Percentiles rank a stretch among this genome's conserved stretches.
phyloP scores from a whole-genome alignment of 441 rosid species.

The Monsonia emarginata region DNA sequence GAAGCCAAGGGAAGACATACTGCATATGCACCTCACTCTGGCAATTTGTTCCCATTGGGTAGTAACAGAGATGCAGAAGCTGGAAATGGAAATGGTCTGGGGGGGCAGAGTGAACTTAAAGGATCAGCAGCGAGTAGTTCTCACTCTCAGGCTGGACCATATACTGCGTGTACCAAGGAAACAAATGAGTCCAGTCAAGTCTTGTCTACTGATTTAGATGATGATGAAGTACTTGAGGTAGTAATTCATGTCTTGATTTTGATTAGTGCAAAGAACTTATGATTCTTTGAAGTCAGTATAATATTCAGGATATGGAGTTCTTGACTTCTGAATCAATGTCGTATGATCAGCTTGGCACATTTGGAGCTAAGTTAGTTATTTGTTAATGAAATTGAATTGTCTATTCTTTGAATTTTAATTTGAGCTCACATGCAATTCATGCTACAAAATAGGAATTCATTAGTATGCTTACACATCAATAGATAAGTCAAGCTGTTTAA shows the following conservation, averaged over 20 bases:
- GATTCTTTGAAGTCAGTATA: neutral
- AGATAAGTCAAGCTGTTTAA: neutral
- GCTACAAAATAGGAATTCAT: neutral
- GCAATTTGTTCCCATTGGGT: slow-evolving; percentile 24
- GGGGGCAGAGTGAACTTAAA: slow-evolving; percentile 24
- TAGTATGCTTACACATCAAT: neutral
- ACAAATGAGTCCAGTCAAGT: slow-evolving; percentile 27
- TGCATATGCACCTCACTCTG: slow-evolving; percentile 24
- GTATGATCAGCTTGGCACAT: neutral
- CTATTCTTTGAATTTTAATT: neutral
- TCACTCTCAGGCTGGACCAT: slow-evolving; percentile 25
- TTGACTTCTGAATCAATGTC: neutral
- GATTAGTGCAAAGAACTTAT: slow-evolving; percentile 8
- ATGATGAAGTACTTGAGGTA: slow-evolving; percentile 76
- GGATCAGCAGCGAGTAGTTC: slow-evolving; percentile 20
- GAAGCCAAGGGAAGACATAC: slow-evolving; percentile 19
- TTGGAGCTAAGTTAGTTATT: neutral
- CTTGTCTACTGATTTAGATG: slow-evolving; percentile 54
- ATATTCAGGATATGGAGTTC: neutral
- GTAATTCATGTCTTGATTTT: slow-evolving; percentile 28
- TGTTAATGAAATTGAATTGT: neutral
- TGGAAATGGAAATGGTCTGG: slow-evolving; percentile 26
- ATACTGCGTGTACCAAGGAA: slow-evolving; percentile 22
- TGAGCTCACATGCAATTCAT: neutral
- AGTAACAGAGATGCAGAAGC: slow-evolving; percentile 23